Evolutionary conservation across 2,329 filamentous ascomycete species (phyloP), one percentile per base, ranked within the genome.

Genomic region (Trichophyton equinum): DNA sequence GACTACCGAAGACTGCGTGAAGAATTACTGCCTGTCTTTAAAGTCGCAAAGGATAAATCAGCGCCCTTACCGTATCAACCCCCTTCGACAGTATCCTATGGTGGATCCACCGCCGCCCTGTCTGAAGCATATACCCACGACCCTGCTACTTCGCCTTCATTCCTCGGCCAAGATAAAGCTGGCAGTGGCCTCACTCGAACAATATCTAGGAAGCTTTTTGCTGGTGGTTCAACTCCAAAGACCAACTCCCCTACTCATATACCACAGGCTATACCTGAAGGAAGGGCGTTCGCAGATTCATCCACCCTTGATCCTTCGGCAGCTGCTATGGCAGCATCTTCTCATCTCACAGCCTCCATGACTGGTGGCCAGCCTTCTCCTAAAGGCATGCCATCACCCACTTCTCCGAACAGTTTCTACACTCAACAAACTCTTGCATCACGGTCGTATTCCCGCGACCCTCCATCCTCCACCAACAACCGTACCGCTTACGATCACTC

Each of bases 1-100:
- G 91, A 97, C 71, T 96, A 95, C 72, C 83, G 88, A 67, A 86
- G 89, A 66, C 76, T 99, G 64, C 83, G 94, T 61, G 92, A 97
- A 73, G 94, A 99, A 70, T 84, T 96, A 70, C 80, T 97, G 36
- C 92, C 94, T 2, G 86, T 95, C 20, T 84, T 96, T 69, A 89
- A 91, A 64, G 85, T 96, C 69, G 88, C 86, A 68, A 97, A 97
- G 76, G 91, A 97, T 71, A 87, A 87, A 67, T 88, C 91, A 65
- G 89, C 96, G 70, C 92, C 92, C 40, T 79, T 97, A 22, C 91
- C 91, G 38, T 77, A 78, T 57, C 75, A 76, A 44, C 76, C 76
- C n/a, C 65, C 60, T 38, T 51, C 58, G 6, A 60, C 69, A 36
- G 3, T 55, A 33, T 60, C 67, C 1, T 64, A 66, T 11, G 62